A percentile compares a stretch with the other conserved stretches of the same genome.
These are phyloP conservation scores for Cladosporium sphaerospermum DNA, from an alignment of 2,329 filamentous ascomycete genomes.

Conservation along the genomic window DNA sequence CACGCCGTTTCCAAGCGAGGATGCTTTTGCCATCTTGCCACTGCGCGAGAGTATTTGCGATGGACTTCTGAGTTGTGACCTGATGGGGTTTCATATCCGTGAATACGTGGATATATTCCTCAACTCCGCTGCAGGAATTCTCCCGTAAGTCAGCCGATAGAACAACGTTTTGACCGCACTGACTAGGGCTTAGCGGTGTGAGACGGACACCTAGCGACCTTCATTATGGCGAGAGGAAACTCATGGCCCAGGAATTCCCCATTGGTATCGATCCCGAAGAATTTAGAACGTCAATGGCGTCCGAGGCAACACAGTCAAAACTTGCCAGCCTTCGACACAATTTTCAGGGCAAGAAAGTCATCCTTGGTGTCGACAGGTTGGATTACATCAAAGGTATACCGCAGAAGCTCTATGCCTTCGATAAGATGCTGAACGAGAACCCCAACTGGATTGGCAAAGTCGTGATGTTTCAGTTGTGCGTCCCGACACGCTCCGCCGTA, in stretches of 20 bases:
- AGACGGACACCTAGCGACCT: no score
- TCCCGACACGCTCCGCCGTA: conserved; percentile 58
- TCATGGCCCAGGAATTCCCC: conserved; percentile 83
- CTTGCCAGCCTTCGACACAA: conserved; percentile 71
- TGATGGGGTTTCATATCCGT: conserved; percentile 88
- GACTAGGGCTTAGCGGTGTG: no score
- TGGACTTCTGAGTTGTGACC: conserved; percentile 77
- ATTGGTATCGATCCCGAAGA: conserved; percentile 76
- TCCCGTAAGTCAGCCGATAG: no score
- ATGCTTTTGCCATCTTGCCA: conserved; percentile 79
- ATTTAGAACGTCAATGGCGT: conserved; percentile 79
- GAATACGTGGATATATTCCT: no score
- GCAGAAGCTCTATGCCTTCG: conserved; percentile 87
- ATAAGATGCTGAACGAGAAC: conserved; percentile 77
- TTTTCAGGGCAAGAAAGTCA: conserved; percentile 83
- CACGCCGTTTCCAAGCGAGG: conserved; percentile 85
- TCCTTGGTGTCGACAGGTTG: conserved; percentile 81
- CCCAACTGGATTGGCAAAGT: conserved; percentile 85
- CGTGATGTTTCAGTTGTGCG: conserved; percentile 86
- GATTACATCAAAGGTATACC: conserved; percentile 84
- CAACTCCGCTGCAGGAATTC: no score
- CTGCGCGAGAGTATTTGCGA: conserved; percentile 80
- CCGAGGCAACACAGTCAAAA: conserved; percentile 65
- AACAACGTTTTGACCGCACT: no score
- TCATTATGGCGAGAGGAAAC: no score